Percentiles rank a stretch among this genome's conserved stretches.
These are phyloP conservation scores for Boletus albobrunnescens DNA, from an alignment of 1,284 basidiomycete species.

Conservation along the genomic window DNA sequence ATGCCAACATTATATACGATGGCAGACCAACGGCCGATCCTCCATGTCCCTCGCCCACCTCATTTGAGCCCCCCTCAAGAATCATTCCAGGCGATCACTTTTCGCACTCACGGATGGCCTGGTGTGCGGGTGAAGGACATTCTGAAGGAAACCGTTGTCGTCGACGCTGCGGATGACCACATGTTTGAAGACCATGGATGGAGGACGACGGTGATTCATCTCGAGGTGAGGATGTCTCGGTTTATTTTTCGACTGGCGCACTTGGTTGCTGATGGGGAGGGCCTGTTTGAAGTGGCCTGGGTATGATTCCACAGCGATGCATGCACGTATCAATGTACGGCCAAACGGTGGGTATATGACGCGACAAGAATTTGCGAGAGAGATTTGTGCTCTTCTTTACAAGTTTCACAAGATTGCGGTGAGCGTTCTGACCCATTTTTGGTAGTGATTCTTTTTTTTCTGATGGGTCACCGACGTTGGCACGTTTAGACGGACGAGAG, in stretches of 20 bases:
- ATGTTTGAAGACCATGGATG: background rate
- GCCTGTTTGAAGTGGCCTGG: background rate
- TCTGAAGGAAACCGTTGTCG: background rate
- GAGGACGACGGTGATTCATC: background rate
- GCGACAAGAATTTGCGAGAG: background rate
- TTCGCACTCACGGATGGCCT: background rate
- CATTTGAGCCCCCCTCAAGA: background rate
- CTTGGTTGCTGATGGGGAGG: background rate
- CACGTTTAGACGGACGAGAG: background rate
- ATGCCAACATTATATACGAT: background rate
- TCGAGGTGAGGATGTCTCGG: background rate
- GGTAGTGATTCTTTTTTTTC: background rate
- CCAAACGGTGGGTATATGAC: background rate
- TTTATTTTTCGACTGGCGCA: background rate
- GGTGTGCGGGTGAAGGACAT: background rate
- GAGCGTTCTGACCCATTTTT: background rate
- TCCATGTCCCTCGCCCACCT: background rate
- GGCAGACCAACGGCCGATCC: background rate
- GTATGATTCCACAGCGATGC: background rate
- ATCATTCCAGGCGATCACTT: background rate
- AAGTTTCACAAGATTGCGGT: background rate
- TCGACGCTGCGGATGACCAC: background rate
- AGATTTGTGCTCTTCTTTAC: background rate
- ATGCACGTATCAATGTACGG: background rate
- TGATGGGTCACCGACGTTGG: background rate